These are phyloP conservation scores for Mimosa pudica DNA, from an alignment of 306 rosid species.

Conservation along the genomic window DNA sequence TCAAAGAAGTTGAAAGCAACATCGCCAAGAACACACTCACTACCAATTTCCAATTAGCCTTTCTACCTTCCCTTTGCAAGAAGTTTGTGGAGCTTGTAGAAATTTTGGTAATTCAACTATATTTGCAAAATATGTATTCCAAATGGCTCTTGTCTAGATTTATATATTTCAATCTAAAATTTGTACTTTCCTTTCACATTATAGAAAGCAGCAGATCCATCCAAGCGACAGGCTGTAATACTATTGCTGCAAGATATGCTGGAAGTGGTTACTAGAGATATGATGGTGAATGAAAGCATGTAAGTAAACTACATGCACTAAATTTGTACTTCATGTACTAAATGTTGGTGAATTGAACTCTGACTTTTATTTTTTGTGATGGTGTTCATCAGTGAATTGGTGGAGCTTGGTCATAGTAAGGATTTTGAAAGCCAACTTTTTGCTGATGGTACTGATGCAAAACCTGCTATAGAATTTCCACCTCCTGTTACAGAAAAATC, in stretches of 20 bases:
- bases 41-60: conserved; percentile 73
- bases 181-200: conserved; percentile 41
- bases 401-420: conserved; percentile 80
- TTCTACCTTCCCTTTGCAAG: conserved; percentile 73
- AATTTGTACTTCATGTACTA: conserved; percentile 26
- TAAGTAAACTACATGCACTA: conserved; percentile 40
- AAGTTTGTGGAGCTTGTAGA: conserved; percentile 89
- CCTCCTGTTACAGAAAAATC: conserved; percentile 85
- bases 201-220: conserved; percentile 69
- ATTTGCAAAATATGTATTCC: conserved; percentile 32
- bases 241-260: conserved; percentile 90
- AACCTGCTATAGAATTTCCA: conserved; percentile 77
- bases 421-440: conserved; percentile 84
- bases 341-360: neutral
- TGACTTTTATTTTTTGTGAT: conserved; percentile 27
- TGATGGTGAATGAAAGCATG: conserved; percentile 94
- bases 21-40: conserved; percentile 79
- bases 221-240: conserved; percentile 69
- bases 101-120: conserved; percentile 62
- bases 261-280: conserved; percentile 89
- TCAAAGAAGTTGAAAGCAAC: conserved; percentile 86
- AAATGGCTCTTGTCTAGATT: conserved; percentile 30
- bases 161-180: conserved; percentile 25
- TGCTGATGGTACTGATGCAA: conserved; percentile 72
- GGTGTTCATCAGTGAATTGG: conserved; percentile 66